A percentile compares a stretch with the other conserved stretches of the same genome.
phyloP scores from a whole-genome alignment of 2,329 filamentous ascomycete species.

The Fusarium torreyae region DNA sequence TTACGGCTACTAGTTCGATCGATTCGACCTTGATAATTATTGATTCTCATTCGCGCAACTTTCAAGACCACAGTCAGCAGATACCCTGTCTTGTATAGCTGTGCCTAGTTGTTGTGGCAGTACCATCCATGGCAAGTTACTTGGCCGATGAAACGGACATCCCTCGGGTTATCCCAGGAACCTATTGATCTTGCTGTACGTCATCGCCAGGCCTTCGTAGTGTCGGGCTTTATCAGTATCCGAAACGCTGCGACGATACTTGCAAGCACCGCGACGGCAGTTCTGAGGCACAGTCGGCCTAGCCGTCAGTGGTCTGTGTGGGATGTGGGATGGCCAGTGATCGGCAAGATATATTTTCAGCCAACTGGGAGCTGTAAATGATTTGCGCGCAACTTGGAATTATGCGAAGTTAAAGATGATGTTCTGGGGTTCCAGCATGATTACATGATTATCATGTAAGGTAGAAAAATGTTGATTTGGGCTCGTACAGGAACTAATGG shows the following conservation, averaged over 20 bases:
- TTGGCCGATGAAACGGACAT: conserved; percentile 32
- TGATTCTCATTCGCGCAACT: conserved; percentile 8
- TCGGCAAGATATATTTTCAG: conserved; percentile 37
- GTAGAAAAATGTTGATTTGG: background rate
- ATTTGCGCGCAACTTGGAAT: conserved; percentile 10
- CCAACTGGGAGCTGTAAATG: conserved; percentile 22
- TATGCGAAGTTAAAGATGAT: background rate
- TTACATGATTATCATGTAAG: background rate
- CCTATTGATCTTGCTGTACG: conserved; percentile 19
- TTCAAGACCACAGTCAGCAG: background rate
- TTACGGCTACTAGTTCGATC: conserved; percentile 11
- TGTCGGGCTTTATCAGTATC: conserved; percentile 27
- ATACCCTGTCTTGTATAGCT: conserved; percentile 1
- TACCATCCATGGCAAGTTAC: background rate
- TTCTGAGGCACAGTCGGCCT: conserved; percentile 45
- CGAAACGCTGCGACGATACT: conserved; percentile 19
- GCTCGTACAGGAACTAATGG: background rate
- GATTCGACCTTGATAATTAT: background rate
- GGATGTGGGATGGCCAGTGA: conserved; percentile 36
- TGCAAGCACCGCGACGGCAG: conserved; percentile 23
- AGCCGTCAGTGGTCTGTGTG: conserved; percentile 44
- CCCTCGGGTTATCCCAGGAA: conserved; percentile 21
- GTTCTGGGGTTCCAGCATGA: background rate
- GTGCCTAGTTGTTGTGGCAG: conserved; percentile 11
- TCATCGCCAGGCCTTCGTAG: conserved; percentile 25